phyloP scores from a whole-genome alignment of 495 filamentous ascomycete species.

The Hyaloscypha finlandica region DNA sequence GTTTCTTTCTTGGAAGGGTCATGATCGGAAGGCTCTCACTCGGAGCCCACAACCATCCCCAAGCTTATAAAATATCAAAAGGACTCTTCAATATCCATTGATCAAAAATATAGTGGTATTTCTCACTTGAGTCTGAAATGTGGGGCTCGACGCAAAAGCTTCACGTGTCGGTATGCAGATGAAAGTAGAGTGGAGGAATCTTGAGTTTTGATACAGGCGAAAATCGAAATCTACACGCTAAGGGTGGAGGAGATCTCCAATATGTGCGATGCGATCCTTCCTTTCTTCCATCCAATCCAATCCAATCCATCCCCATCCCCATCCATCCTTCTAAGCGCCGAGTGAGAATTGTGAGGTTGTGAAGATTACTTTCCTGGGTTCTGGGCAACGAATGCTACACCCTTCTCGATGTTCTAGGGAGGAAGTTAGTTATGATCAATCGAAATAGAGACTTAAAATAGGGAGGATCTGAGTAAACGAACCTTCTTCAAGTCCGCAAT shows the following conservation, averaged over 20 bases:
- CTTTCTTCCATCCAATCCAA: not conserved
- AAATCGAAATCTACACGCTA: constrained; percentile 27
- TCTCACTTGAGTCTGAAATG: too few species aligned
- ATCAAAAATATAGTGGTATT: too few species aligned
- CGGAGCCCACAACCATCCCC: too few species aligned
- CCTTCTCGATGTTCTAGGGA: constrained; percentile 56
- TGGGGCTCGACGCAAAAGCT: too few species aligned
- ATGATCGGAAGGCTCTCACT: too few species aligned
- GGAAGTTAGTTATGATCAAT: constrained; percentile 1
- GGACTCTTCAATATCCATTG: too few species aligned
- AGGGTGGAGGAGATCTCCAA: constrained; percentile 13
- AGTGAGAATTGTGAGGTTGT: not conserved
- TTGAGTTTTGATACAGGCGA: constrained; percentile 21
- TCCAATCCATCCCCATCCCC: constrained; percentile 2
- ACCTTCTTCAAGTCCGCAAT: constrained; percentile 82
- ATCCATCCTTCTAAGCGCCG: constrained; percentile 8
- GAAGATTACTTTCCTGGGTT: constrained; percentile 56
- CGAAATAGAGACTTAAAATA: not conserved
- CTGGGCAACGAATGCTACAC: constrained; percentile 49
- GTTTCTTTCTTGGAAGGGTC: too few species aligned
- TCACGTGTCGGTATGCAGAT: too few species aligned
- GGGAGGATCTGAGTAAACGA: constrained; percentile 1
- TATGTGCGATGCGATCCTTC: not conserved
- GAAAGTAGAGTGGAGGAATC: constrained; percentile 5
- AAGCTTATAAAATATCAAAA: too few species aligned